Evolutionary conservation across 2,329 filamentous ascomycete species (phyloP), one percentile per base, ranked within the genome.

Genomic region (Orbilia javanica): DNA sequence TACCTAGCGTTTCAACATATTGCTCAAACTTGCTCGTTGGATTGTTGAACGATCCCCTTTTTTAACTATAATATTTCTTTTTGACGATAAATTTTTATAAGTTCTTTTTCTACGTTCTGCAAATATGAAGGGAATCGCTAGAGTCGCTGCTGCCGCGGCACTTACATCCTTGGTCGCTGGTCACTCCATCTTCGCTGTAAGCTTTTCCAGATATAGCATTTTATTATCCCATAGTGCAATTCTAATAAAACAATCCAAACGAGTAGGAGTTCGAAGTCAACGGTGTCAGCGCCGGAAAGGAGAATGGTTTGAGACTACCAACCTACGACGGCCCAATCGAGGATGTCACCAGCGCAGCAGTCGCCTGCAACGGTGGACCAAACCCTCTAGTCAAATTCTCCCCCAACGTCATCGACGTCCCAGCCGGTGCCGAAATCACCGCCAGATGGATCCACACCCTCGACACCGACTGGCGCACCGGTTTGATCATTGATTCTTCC

Each of bases 381-480:
- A 81, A 81, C 57, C 80, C 80, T 4, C 66, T 81, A 29, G 75
- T 85, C 79, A 85, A 85, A 48, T 81, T 84, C 44, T 84, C 81
- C 11, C 73, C 82, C 39, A 82, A 84, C 53, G 87, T 86, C 79
- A 84, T 85, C 79, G 80, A 82, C 31, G 85, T 85, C n/a, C 83
- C 85, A 4, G 85, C 85, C 15, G 87, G 87, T 77, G 86, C 87
- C 80, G 84, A 85, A 81, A 80, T 88, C 71, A 83, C 80, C 76
- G 84, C 86, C 80, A 85, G 88, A 82, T 88, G 86, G 86, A 86
- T 85, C 83, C 87, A 88, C 82, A 84, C 44, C 81, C 85, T 86
- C 52, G 81, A 81, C 75, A 86, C 88, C 82, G 87, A 88, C 81
- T 78, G 80, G 50, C 67, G 72, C 25, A 80, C 64, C 13, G 80